phyloP scores from a whole-genome alignment of 2,329 filamentous ascomycete genomes.

The Helotiales sp. region DNA sequence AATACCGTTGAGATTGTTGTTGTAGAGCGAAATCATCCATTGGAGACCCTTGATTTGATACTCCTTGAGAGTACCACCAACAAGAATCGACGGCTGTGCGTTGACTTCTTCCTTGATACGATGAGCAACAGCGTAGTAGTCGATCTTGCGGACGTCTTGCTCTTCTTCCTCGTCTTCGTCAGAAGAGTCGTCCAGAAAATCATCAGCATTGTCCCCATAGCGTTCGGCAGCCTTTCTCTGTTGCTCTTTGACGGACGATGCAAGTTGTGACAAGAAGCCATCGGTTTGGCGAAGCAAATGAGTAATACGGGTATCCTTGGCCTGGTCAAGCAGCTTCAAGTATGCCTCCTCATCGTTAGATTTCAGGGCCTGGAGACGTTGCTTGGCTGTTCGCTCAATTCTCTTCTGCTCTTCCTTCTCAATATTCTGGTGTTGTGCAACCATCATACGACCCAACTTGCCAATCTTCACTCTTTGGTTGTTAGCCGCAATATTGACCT shows the following conservation, averaged over 20 bases:
- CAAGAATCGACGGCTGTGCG: slow-evolving; percentile 80
- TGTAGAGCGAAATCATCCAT: slow-evolving; percentile 99
- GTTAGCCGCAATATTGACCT: slow-evolving; percentile 71
- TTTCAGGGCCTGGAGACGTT: slow-evolving; percentile 98
- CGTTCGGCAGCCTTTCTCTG: slow-evolving; percentile 81
- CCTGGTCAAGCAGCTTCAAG: slow-evolving; percentile 94
- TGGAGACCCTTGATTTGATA: slow-evolving; percentile 98
- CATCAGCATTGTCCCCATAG: slow-evolving; percentile 69
- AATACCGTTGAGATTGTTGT: slow-evolving; percentile 99
- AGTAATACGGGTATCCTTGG: slow-evolving; percentile 98
- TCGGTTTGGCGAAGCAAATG: slow-evolving; percentile 96
- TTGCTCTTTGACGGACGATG: slow-evolving; percentile 91
- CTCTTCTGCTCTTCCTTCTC: slow-evolving; percentile 99
- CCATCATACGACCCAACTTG: slow-evolving; percentile 90
- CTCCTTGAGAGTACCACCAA: slow-evolving; percentile 92
- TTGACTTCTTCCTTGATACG: slow-evolving; percentile 91
- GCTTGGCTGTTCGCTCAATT: slow-evolving; percentile 95
- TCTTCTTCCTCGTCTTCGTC: slow-evolving; percentile 73
- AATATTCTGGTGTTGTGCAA: slow-evolving; percentile 88
- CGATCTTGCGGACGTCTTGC: slow-evolving; percentile 79
- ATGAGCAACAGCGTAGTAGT: slow-evolving; percentile 98
- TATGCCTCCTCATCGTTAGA: slow-evolving; percentile 99
- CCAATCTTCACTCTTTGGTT: slow-evolving; percentile 75
- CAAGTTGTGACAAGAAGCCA: slow-evolving; percentile 94
- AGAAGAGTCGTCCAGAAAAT: slow-evolving; percentile 61